Evolutionary conservation across 2,329 filamentous ascomycete species (phyloP).

Genomic region (Endothia cerciana): DNA sequence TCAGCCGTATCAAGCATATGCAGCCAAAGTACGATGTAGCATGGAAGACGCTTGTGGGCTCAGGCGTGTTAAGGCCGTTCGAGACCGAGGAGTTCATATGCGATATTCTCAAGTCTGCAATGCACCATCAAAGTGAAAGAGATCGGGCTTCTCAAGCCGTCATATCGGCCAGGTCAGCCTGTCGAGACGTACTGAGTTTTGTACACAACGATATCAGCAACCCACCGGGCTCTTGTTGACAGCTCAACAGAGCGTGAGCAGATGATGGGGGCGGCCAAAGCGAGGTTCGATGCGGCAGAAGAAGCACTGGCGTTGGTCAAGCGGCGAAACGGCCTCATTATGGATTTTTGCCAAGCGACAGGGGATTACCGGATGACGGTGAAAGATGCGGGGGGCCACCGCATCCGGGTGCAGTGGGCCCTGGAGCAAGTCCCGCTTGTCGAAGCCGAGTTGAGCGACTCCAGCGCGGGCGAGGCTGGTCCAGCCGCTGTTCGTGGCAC

Average conservation of each 20-base stretch:
- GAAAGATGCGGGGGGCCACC: constrained; percentile 29
- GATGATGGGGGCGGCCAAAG: constrained; percentile 29
- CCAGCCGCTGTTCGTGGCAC: background rate
- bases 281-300: constrained; percentile 30
- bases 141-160: constrained; percentile 31
- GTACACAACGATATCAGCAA: no score
- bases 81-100: constrained; percentile 38
- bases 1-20: background rate
- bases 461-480: background rate
- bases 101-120: background rate
- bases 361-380: constrained; percentile 22
- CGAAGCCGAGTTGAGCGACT: constrained; percentile 33
- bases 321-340: constrained; percentile 31
- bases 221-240: no score
- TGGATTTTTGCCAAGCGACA: constrained; percentile 29
- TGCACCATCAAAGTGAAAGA: constrained; percentile 22
- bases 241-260: constrained; percentile 14
- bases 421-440: constrained; percentile 37
- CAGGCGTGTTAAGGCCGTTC: constrained; percentile 34
- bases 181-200: no score
- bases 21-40: constrained; percentile 19
- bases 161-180: constrained; percentile 20
- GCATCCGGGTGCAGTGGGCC: constrained; percentile 35
- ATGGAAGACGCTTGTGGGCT: constrained; percentile 41
- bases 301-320: constrained; percentile 28